Conservation (phyloP, 2,329 filamentous ascomycete species). For the Tolypocladium cylindrosporum region DNA sequence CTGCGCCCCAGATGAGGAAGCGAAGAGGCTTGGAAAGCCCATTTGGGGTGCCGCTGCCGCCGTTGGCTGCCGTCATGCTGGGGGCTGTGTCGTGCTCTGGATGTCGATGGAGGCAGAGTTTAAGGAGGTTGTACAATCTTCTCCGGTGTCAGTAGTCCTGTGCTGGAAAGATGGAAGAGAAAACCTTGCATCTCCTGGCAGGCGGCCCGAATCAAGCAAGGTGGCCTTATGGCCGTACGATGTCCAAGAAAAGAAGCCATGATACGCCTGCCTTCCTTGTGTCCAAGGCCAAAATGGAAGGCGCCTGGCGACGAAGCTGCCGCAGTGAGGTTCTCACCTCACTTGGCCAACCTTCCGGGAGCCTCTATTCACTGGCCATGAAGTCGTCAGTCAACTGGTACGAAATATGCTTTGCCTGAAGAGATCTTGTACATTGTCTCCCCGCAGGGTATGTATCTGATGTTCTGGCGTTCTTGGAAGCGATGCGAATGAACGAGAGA, state of each 20-base stretch:
- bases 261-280: not conserved
- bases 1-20: constrained; percentile 56
- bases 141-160: no score
- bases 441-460: no score
- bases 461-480: no score
- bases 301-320: no score
- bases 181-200: not conserved
- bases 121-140: not conserved
- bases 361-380: no score
- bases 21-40: constrained; percentile 10
- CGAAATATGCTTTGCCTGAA: no score
- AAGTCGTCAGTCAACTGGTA: no score
- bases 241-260: not conserved
- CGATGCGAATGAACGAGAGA: no score
- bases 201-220: not conserved
- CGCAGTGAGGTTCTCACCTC: no score
- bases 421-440: no score
- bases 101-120: not conserved
- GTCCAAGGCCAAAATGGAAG: not conserved
- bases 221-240: not conserved
- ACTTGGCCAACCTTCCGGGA: no score
- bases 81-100: not conserved
- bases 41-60: not conserved
- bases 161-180: not conserved
- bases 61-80: not conserved